Evolutionary conservation across 2,329 filamentous ascomycete genomes (phyloP).

Genomic region (Colletotrichum melonis): DNA sequence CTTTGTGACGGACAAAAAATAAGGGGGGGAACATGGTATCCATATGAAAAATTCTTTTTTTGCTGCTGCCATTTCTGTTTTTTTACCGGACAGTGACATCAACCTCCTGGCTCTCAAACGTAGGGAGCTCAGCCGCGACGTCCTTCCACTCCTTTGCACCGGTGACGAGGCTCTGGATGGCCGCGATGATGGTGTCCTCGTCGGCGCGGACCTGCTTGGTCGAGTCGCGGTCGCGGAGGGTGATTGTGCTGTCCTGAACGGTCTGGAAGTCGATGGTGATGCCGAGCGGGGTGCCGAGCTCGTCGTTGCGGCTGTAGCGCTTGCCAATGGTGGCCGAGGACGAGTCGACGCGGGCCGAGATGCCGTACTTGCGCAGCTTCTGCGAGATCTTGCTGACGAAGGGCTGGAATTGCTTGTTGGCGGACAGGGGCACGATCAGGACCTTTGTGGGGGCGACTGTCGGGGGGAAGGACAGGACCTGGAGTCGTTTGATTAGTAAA

Average conservation of each 20-base stretch:
- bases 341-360: constrained; percentile 90
- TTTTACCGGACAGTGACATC: constrained; percentile 45
- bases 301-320: constrained; percentile 94
- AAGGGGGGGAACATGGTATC: neutral
- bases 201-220: constrained; percentile 90
- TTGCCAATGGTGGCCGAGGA: constrained; percentile 94
- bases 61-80: neutral
- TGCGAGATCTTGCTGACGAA: constrained; percentile 78
- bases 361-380: constrained; percentile 78
- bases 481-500: neutral
- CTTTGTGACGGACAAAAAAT: constrained; percentile 3
- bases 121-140: constrained; percentile 81
- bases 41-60: neutral
- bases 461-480: constrained; percentile 66
- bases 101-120: constrained; percentile 82
- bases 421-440: constrained; percentile 88
- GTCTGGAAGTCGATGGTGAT: constrained; percentile 98
- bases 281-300: constrained; percentile 92
- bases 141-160: constrained; percentile 72
- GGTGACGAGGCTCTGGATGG: constrained; percentile 68
- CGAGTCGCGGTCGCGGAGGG: constrained; percentile 89
- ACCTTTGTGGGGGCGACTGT: constrained; percentile 94
- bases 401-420: constrained; percentile 84
- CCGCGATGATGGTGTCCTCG: constrained; percentile 82
- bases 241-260: constrained; percentile 86